Evolutionary conservation across 179 eudicot species (phyloP), one percentile per base, ranked within the genome.

Genomic region (Carnegiea gigantea): DNA sequence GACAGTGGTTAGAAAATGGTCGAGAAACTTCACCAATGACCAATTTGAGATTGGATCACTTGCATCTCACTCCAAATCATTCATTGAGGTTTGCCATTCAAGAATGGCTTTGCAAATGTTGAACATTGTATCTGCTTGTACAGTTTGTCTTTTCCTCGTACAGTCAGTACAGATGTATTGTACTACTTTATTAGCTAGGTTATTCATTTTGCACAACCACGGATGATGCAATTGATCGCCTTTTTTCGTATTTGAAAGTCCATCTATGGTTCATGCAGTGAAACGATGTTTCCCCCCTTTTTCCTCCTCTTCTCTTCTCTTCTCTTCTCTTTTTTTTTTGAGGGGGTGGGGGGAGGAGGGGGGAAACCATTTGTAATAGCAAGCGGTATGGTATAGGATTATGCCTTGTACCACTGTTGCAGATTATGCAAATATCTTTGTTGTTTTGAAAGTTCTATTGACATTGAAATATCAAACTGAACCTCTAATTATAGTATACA

Each of bases 21-120:
- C 86, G 89, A 17, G 98, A 92, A 82, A 89, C 95, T 71, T 93
- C 98, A 80, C 98, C 98, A 5, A 89, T 93, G 98, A 93, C 98
- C 59, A 93, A 93, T 84, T 83, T 91, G 86, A 89, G 82, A 83
- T 79, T 93, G 83, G 86, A 86, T 76, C 89, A 93, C 75, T 82
- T 90, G 87, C 82, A 90, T 78, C 94, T 93, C 65, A 91, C 89
- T 72, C 92, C 98, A 53, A 93, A 93, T 83, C 91, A 90, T 82
- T 82, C 93, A 1, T 80, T 93, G 73, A 86, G 90, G 83, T 84
- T 86, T 49, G 89, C 94, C 23, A 89, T 91, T 82, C 96, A 93
- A 80, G 94, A 93, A 80, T 93, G 96, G 97, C 87, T 92, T 81
- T 92, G 92, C 89, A 87, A 86, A 71, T 78, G 54, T 38, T 90